A percentile compares a stretch with the other conserved stretches of the same genome.
phyloP scores from a whole-genome alignment of 2,329 filamentous ascomycete genomes.

The Capronia americana region DNA sequence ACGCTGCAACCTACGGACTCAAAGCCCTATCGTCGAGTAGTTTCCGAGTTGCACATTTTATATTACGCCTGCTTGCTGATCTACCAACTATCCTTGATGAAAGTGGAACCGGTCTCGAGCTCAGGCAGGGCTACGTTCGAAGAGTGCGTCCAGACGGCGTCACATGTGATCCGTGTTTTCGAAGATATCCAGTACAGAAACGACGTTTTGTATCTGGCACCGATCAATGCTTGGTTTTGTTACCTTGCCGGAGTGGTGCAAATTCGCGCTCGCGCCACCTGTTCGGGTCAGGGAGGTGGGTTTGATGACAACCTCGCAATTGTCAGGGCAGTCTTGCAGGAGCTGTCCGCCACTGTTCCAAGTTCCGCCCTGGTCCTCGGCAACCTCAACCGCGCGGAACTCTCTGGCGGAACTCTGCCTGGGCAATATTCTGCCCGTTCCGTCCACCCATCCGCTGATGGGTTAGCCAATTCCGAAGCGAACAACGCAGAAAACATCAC shows the following conservation, averaged over 20 bases:
- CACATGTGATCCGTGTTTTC: constrained; percentile 22
- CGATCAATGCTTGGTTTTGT: constrained; percentile 28
- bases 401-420: constrained; percentile 14
- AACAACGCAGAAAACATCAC: too few relatives aligned
- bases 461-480: too few relatives aligned
- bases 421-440: too few relatives aligned
- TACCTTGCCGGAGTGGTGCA: constrained; percentile 27
- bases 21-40: constrained; percentile 16
- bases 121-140: constrained; percentile 22
- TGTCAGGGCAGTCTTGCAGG: constrained; percentile 23
- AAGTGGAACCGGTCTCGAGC: constrained; percentile 23
- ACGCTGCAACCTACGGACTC: too few relatives aligned
- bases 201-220: constrained; percentile 25
- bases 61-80: constrained; percentile 27
- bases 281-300: not conserved
- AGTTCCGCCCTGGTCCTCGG: constrained; percentile 20
- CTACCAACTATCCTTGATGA: constrained; percentile 26
- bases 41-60: constrained; percentile 28
- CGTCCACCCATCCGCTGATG: too few relatives aligned
- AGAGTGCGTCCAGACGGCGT: constrained; percentile 25
- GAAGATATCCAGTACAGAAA: constrained; percentile 28
- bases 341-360: constrained; percentile 24
- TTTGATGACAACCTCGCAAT: not conserved
- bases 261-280: constrained; percentile 27
- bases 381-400: constrained; percentile 24